Percentiles rank a stretch among this genome's conserved stretches.
Evolutionary conservation across 176 grass and related monocot genomes (phyloP).

Genomic region (Zoysia pacifica): DNA sequence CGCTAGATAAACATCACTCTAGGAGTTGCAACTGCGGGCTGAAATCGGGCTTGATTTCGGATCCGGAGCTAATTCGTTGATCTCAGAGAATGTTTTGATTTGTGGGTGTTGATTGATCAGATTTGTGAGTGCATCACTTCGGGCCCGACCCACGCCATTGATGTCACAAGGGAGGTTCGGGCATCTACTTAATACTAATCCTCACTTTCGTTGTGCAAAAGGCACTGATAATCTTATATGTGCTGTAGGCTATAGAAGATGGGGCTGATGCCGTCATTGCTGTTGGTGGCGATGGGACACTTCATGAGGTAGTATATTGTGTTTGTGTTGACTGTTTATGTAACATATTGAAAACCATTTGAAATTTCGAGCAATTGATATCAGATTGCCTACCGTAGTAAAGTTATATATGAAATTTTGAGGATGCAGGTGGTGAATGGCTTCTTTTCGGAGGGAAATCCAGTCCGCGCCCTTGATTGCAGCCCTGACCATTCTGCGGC

Average conservation of each 20-base stretch:
- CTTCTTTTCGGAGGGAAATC: conserved; percentile 72
- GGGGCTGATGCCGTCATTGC: conserved; percentile 86
- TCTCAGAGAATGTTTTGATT: conserved; percentile 37
- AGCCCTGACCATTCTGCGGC: conserved; percentile 56
- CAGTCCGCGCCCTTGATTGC: conserved; percentile 53
- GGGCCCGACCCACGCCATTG: conserved; percentile 71
- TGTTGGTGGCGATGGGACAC: conserved; percentile 91
- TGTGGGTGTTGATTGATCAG: conserved; percentile 39
- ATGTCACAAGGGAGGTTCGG: conserved; percentile 90
- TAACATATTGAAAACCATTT: background rate
- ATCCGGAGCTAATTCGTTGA: conserved; percentile 27
- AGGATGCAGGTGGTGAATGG: conserved; percentile 87
- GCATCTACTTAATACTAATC: conserved; percentile 2
- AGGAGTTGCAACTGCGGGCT: background rate
- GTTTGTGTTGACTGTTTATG: background rate
- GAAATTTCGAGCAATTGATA: background rate
- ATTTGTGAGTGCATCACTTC: conserved; percentile 84
- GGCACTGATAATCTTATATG: background rate
- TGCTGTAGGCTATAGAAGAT: conserved; percentile 78
- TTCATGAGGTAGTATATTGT: conserved; percentile 80
- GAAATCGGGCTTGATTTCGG: conserved; percentile 16
- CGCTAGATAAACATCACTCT: background rate
- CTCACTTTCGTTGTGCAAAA: background rate
- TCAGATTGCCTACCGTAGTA: background rate
- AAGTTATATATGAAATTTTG: background rate